Percentiles rank a stretch among this genome's conserved stretches.
These are phyloP conservation scores for Rhizopogon rudus DNA, from an alignment of 768 basidiomycete species.

Conservation along the genomic window DNA sequence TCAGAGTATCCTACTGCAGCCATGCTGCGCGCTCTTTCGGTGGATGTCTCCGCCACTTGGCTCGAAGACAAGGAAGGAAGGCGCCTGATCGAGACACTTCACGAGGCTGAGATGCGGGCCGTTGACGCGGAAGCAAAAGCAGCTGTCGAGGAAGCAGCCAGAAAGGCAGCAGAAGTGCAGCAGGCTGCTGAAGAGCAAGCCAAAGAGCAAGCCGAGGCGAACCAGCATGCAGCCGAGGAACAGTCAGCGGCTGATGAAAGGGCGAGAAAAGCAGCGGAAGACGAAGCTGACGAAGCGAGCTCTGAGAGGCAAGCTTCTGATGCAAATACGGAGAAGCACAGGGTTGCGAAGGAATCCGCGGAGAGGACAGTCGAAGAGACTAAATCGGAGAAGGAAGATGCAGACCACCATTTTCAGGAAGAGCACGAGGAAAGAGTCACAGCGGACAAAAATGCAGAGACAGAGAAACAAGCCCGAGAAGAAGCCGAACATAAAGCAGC, in stretches of 20 bases:
- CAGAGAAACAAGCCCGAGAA: not conserved
- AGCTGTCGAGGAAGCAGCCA: not conserved
- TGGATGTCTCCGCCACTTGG: not conserved
- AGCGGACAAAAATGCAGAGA: not conserved
- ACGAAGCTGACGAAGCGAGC: not conserved
- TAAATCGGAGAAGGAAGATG: too few relatives aligned
- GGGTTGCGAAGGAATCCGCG: too few relatives aligned
- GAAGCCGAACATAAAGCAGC: not conserved
- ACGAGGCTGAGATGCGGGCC: not conserved
- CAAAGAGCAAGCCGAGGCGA: not conserved
- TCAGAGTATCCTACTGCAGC: not conserved
- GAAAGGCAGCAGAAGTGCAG: too few relatives aligned
- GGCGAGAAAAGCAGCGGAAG: not conserved
- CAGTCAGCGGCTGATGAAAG: not conserved
- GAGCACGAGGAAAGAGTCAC: not conserved
- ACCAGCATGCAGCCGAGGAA: not conserved
- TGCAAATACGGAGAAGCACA: not conserved
- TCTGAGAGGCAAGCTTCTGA: not conserved
- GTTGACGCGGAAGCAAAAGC: not conserved
- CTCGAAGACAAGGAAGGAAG: not conserved
- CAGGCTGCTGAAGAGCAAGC: not conserved
- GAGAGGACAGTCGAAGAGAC: too few relatives aligned
- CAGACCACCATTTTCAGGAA: too few relatives aligned
- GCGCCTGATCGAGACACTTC: not conserved
- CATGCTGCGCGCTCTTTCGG: not conserved